Percentiles rank a stretch among this genome's conserved stretches.
Evolutionary conservation across 345 rosid species (phyloP).

Genomic region (Pelargonium nanum): DNA sequence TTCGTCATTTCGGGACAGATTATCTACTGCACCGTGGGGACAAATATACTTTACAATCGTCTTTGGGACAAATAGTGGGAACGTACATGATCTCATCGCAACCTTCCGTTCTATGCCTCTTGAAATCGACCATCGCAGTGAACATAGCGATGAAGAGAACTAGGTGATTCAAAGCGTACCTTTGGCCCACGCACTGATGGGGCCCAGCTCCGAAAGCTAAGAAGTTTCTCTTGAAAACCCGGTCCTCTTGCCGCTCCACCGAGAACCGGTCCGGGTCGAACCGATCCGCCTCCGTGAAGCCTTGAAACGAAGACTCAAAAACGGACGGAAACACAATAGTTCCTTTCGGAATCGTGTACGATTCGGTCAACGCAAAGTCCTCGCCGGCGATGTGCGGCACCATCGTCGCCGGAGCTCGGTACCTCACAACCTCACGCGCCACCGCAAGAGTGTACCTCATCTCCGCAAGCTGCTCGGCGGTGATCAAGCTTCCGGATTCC

Average conservation of each 20-base stretch:
- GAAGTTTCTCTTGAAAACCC: conserved; percentile 41
- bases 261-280: conserved; percentile 76
- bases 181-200: conserved; percentile 90
- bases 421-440: conserved; percentile 79
- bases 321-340: conserved; percentile 76
- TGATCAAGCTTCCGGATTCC: conserved; percentile 44
- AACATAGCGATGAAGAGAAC: conserved; percentile 74
- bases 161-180: conserved; percentile 72
- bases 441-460: conserved; percentile 80
- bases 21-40: conserved; percentile 30
- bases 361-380: conserved; percentile 55
- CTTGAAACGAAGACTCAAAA: conserved; percentile 75
- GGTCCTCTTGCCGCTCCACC: conserved; percentile 50
- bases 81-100: conserved; percentile 63
- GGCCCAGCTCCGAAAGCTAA: conserved; percentile 76
- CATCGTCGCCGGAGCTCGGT: conserved; percentile 66
- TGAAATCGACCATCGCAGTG: conserved; percentile 43
- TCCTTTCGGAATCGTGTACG: conserved; percentile 71
- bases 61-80: conserved; percentile 79
- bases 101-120: conserved; percentile 41
- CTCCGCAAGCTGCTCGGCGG: conserved; percentile 47
- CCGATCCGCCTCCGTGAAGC: conserved; percentile 53
- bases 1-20: conserved; percentile 1
- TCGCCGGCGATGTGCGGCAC: conserved; percentile 71
- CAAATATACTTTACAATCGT: conserved; percentile 56